Percentiles rank a stretch among this genome's conserved stretches.
Evolutionary conservation across 1,284 basidiomycete genomes (phyloP).

Genomic region (Microstroma glucosiphilum): DNA sequence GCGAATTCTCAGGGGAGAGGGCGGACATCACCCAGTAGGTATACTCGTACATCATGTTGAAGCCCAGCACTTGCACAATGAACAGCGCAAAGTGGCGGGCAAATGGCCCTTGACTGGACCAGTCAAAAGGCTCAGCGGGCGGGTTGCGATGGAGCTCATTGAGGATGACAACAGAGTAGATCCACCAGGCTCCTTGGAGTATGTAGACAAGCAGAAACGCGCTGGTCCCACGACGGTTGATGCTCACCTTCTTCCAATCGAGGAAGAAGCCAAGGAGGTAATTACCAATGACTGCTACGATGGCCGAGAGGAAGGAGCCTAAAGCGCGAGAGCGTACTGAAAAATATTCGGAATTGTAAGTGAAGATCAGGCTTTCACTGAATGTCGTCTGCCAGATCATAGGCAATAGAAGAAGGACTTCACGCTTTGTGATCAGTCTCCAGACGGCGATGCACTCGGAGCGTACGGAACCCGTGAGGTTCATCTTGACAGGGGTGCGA

Average conservation of each 20-base stretch:
- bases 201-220: slow-evolving; percentile 36
- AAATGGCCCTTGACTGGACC: not conserved
- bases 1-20: slow-evolving; percentile 22
- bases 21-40: slow-evolving; percentile 43
- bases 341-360: slow-evolving; percentile 44
- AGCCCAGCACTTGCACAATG: slow-evolving; percentile 42
- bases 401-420: slow-evolving; percentile 40
- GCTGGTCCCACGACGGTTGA: slow-evolving; percentile 38
- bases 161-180: slow-evolving; percentile 48
- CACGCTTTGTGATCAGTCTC: slow-evolving; percentile 22
- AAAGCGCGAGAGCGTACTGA: slow-evolving; percentile 45
- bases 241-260: slow-evolving; percentile 33
- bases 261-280: slow-evolving; percentile 48
- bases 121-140: slow-evolving; percentile 8
- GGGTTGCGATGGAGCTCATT: slow-evolving; percentile 3
- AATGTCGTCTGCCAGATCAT: slow-evolving; percentile 40
- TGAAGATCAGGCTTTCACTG: slow-evolving; percentile 40
- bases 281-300: slow-evolving; percentile 43
- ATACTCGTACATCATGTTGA: slow-evolving; percentile 35
- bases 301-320: slow-evolving; percentile 49
- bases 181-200: slow-evolving; percentile 38
- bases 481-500: slow-evolving; percentile 44
- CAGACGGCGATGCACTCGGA: slow-evolving; percentile 41
- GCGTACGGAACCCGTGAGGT: slow-evolving; percentile 29
- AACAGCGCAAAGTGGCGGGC: slow-evolving; percentile 31